These are phyloP conservation scores for Herpetomonas samuelpessoai DNA, from an alignment of 208 protist genomes.

Conservation along the genomic window DNA sequence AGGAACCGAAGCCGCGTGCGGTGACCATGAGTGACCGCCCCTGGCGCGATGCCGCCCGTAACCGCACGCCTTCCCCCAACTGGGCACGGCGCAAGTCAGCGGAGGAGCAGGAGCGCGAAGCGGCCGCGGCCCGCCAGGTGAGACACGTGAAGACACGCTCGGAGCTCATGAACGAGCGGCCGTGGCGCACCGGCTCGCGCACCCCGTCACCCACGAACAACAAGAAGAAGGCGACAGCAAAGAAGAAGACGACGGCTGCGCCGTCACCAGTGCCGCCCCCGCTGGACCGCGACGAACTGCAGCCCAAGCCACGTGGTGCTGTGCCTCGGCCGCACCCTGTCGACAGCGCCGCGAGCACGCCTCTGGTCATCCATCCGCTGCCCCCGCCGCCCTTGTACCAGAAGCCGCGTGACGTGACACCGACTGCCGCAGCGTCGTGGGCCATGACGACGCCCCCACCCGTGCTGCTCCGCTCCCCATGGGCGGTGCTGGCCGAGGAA, in stretches of 20 bases:
- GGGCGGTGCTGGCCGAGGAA: constrained; percentile 24
- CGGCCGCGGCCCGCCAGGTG: constrained; percentile 4
- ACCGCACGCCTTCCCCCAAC: neutral
- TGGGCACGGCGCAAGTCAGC: constrained; percentile 6
- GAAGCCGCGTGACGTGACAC: neutral
- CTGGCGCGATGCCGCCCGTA: neutral
- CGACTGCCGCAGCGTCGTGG: neutral
- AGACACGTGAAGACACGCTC: constrained; percentile 6
- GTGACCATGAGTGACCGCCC: neutral
- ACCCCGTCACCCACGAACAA: constrained; percentile 1
- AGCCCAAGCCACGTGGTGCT: no score
- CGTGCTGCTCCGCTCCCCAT: constrained; percentile 4
- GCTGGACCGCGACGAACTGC: no score
- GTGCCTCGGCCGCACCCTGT: no score
- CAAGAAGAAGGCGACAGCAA: neutral
- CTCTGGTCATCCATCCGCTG: constrained; percentile 1
- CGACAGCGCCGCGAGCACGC: neutral
- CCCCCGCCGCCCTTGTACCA: neutral
- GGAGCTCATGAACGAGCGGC: constrained; percentile 18
- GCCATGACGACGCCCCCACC: neutral
- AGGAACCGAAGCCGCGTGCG: neutral
- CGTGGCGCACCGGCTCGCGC: constrained; percentile 20
- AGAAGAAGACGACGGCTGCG: constrained; percentile 1
- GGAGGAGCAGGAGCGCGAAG: constrained; percentile 19
- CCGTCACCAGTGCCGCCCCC: no score